Evolutionary conservation across 306 rosid genomes (phyloP).

Genomic region (Sindora glabra): DNA sequence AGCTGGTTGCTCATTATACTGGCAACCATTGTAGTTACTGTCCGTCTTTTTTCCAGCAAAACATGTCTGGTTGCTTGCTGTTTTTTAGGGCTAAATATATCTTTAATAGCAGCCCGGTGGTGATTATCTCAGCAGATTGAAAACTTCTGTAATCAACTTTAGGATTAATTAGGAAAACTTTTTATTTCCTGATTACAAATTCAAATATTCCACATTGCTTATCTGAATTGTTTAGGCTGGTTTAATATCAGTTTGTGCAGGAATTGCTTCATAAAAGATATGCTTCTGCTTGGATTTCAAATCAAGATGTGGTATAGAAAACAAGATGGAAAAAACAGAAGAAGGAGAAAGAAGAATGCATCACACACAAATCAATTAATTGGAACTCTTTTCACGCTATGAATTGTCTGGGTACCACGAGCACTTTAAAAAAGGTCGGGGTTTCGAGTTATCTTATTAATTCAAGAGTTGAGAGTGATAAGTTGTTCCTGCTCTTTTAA

Average conservation of each 20-base stretch:
- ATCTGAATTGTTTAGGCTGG: background rate
- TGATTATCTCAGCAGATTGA: background rate
- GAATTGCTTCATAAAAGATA: background rate
- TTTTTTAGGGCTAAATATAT: too few species aligned
- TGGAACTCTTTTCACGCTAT: background rate
- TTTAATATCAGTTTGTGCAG: background rate
- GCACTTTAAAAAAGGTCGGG: too few species aligned
- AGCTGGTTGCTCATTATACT: too few species aligned
- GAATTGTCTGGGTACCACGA: too few species aligned
- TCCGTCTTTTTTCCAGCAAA: too few species aligned
- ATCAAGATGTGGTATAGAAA: background rate
- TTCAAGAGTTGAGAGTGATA: too few species aligned
- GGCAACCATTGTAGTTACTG: too few species aligned
- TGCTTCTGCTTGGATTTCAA: background rate
- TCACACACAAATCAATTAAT: background rate
- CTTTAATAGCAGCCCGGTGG: slow-evolving; percentile 5
- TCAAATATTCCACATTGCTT: background rate
- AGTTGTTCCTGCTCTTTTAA: too few species aligned
- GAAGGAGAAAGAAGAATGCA: background rate
- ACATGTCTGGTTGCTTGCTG: too few species aligned
- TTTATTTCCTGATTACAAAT: slow-evolving; percentile 1
- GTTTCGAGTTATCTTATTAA: too few species aligned
- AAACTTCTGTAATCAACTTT: slow-evolving; percentile 2
- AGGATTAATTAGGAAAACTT: too few species aligned
- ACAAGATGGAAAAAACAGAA: background rate